These are phyloP conservation scores for Aspergillus costaricaensis DNA, from an alignment of 2,329 filamentous ascomycete genomes.

Conservation along the genomic window DNA sequence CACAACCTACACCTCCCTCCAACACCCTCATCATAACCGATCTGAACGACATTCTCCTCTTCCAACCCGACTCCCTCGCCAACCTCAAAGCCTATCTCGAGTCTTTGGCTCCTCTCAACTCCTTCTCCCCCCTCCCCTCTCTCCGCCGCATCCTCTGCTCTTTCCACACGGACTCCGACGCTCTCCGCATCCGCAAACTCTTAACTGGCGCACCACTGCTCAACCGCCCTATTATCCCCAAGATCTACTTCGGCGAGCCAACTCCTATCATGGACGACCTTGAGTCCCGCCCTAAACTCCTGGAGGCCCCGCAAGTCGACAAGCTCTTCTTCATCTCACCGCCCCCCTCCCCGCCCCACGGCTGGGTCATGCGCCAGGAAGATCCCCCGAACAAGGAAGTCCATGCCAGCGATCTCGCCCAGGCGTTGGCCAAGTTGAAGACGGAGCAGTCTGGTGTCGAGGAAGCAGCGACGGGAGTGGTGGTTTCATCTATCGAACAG, in stretches of 20 bases:
- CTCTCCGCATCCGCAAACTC: conserved; percentile 45
- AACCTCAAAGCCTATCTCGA: conserved; percentile 47
- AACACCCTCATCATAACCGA: conserved; percentile 56
- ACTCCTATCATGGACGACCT: conserved; percentile 47
- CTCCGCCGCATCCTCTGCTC: conserved; percentile 54
- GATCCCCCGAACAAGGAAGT: conserved; percentile 67
- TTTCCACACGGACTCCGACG: conserved; percentile 46
- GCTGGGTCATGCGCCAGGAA: conserved; percentile 65
- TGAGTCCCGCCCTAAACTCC: conserved; percentile 44
- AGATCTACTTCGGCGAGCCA: conserved; percentile 56
- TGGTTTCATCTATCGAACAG: background rate
- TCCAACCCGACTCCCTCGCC: conserved; percentile 48
- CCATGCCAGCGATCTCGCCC: conserved; percentile 62
- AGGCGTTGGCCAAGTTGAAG: conserved; percentile 56
- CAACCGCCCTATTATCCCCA: conserved; percentile 34
- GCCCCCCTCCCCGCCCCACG: conserved; percentile 64
- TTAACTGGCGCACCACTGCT: conserved; percentile 44
- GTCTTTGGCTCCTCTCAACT: conserved; percentile 47
- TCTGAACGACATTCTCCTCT: conserved; percentile 48
- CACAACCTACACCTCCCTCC: conserved; percentile 48
- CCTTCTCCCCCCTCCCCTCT: conserved; percentile 54
- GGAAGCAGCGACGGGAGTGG: conserved; percentile 10
- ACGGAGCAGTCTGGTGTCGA: conserved; percentile 25
- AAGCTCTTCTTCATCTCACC: conserved; percentile 69
- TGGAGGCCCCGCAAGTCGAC: conserved; percentile 58